A percentile compares a stretch with the other conserved stretches of the same genome.
phyloP scores from a whole-genome alignment of 768 basidiomycete species.

The Rhodosporidiobolus odoratus region DNA sequence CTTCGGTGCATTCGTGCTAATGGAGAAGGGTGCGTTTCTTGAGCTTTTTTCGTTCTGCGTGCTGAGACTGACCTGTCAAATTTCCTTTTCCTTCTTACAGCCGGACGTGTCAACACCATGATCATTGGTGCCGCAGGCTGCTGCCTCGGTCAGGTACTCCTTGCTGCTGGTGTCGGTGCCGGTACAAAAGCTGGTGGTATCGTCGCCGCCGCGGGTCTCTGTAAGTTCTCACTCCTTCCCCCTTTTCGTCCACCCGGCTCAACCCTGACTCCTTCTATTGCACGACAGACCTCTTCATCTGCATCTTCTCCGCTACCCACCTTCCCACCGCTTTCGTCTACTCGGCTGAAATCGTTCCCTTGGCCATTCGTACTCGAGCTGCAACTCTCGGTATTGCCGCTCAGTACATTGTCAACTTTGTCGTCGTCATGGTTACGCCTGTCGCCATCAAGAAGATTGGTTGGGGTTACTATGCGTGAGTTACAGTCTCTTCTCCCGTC shows the following conservation, averaged over 20 bases:
- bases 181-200: slow-evolving; percentile 20
- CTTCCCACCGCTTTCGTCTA: slow-evolving; percentile 37
- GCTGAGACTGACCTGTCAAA: not conserved
- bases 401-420: slow-evolving; percentile 31
- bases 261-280: not conserved
- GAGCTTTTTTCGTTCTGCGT: not conserved
- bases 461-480: slow-evolving; percentile 28
- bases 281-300: slow-evolving; percentile 13
- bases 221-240: no score
- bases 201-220: slow-evolving; percentile 37
- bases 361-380: slow-evolving; percentile 34
- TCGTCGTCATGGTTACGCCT: slow-evolving; percentile 38
- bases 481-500: no score
- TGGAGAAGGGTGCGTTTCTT: slow-evolving; percentile 23
- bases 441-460: slow-evolving; percentile 34
- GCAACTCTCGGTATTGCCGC: slow-evolving; percentile 30
- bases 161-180: slow-evolving; percentile 33
- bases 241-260: not conserved
- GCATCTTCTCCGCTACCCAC: slow-evolving; percentile 21
- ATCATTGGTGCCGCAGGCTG: slow-evolving; percentile 26
- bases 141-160: slow-evolving; percentile 22
- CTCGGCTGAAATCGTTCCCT: slow-evolving; percentile 27
- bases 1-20: slow-evolving; percentile 38
- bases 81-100: not conserved
- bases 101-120: slow-evolving; percentile 35